These are phyloP conservation scores for Candida manassasensis DNA, from an alignment of 805 yeast species.

Conservation along the genomic window DNA sequence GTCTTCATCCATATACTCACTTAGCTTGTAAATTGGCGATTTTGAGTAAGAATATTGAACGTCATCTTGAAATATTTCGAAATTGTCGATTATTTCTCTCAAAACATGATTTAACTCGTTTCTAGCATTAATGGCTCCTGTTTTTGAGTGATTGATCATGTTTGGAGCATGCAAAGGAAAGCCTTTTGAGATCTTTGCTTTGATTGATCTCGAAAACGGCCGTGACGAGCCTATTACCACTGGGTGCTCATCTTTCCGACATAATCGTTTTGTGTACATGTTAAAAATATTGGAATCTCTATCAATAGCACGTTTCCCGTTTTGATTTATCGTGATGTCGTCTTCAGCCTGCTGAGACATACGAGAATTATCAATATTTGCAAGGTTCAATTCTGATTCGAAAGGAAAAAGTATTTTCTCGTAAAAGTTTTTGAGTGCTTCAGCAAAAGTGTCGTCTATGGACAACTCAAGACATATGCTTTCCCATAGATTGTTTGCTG, in stretches of 20 bases:
- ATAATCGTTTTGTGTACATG: background rate
- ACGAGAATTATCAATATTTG: background rate
- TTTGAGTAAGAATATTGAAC: background rate
- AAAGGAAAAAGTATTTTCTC: conserved; percentile 36
- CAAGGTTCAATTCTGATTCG: conserved; percentile 14
- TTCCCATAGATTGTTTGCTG: conserved; percentile 70
- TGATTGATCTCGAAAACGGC: conserved; percentile 43
- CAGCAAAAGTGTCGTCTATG: conserved; percentile 65
- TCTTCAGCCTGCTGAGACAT: conserved; percentile 7
- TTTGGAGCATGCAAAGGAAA: conserved; percentile 46
- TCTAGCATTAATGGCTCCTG: conserved; percentile 8
- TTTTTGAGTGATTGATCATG: conserved; percentile 38
- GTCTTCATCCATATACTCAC: conserved; percentile 57
- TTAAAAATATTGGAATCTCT: background rate
- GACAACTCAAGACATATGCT: conserved; percentile 80
- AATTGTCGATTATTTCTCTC: conserved; percentile 1
- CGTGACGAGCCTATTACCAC: conserved; percentile 43
- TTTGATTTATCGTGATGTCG: conserved; percentile 10
- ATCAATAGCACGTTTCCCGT: conserved; percentile 6
- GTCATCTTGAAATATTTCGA: background rate
- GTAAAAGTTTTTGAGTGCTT: conserved; percentile 60
- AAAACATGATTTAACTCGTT: conserved; percentile 6
- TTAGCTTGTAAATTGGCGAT: conserved; percentile 49
- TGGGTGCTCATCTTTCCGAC: conserved; percentile 19
- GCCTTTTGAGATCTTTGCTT: conserved; percentile 46